phyloP scores from a whole-genome alignment of 2,329 filamentous ascomycete genomes.

The Lecanicillium sp. region DNA sequence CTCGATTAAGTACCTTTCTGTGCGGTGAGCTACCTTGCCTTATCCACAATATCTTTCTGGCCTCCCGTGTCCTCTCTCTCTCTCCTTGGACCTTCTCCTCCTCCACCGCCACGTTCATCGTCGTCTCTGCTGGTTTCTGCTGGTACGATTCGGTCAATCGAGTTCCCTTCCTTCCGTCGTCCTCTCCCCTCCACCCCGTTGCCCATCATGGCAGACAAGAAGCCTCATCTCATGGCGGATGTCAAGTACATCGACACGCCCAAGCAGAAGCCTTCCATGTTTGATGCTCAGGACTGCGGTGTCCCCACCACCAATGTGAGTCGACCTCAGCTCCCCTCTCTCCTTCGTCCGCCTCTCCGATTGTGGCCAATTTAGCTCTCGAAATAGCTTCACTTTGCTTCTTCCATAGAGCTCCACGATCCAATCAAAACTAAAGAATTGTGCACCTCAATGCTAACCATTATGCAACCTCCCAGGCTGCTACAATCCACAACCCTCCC shows the following conservation, averaged over 20 bases:
- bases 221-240: constrained; percentile 7
- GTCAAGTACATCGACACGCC: constrained; percentile 28
- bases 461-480: constrained; percentile 16
- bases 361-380: background rate
- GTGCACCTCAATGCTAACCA: background rate
- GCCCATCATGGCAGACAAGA: constrained; percentile 7
- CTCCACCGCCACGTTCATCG: no score
- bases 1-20: no score
- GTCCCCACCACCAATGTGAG: constrained; percentile 36
- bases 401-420: background rate
- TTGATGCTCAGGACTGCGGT: constrained; percentile 59
- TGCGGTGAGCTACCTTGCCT: no score
- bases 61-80: no score
- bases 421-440: no score
- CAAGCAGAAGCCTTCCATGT: constrained; percentile 42
- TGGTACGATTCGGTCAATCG: no score
- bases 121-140: no score
- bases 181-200: no score
- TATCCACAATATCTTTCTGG: no score
- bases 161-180: no score
- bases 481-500: constrained; percentile 88
- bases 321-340: no score
- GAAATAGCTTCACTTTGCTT: background rate
- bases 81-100: no score
- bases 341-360: constrained; percentile 2